Conservation (phyloP, 768 basidiomycete genomes). For the Mrakia gelida region DNA sequence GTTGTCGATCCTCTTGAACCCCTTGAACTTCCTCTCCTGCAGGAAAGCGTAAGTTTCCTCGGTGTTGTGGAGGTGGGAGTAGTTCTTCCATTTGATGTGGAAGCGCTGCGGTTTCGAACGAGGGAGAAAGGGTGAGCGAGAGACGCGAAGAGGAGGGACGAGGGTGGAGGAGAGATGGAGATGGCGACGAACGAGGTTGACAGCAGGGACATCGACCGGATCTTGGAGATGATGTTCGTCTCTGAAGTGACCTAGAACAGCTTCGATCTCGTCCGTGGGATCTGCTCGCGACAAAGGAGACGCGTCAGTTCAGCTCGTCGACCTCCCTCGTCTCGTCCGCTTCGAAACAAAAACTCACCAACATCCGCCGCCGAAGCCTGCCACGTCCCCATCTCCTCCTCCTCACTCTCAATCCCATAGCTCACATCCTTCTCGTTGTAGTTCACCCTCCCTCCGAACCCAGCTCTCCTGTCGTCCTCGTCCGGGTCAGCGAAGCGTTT, state of each 20-base stretch:
- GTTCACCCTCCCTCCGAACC: slow-evolving; percentile 36
- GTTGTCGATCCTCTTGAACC: slow-evolving; percentile 95
- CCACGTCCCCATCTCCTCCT: slow-evolving; percentile 34
- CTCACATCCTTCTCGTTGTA: slow-evolving; percentile 38
- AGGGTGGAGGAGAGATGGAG: background rate
- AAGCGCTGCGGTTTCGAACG: slow-evolving; percentile 62
- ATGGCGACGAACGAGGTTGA: slow-evolving; percentile 68
- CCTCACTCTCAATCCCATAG: slow-evolving; percentile 35
- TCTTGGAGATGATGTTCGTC: slow-evolving; percentile 70
- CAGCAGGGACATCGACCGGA: slow-evolving; percentile 73
- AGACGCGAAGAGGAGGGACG: background rate
- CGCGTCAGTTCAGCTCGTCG: background rate
- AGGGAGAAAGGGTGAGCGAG: background rate
- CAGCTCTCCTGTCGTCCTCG: slow-evolving; percentile 27
- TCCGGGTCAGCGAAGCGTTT: slow-evolving; percentile 35
- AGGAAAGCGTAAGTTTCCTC: slow-evolving; percentile 96
- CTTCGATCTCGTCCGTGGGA: slow-evolving; percentile 70
- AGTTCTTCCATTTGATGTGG: slow-evolving; percentile 99
- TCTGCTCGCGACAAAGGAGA: background rate
- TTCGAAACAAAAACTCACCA: background rate
- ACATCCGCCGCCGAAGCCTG: background rate
- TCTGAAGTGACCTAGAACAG: slow-evolving; percentile 77
- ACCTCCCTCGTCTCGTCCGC: background rate
- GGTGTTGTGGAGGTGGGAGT: slow-evolving; percentile 98
- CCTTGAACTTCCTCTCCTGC: slow-evolving; percentile 72